Base-by-base conservation (phyloP, 2,329 filamentous ascomycete genomes). In the Sordariomycetes sp. region DNA sequence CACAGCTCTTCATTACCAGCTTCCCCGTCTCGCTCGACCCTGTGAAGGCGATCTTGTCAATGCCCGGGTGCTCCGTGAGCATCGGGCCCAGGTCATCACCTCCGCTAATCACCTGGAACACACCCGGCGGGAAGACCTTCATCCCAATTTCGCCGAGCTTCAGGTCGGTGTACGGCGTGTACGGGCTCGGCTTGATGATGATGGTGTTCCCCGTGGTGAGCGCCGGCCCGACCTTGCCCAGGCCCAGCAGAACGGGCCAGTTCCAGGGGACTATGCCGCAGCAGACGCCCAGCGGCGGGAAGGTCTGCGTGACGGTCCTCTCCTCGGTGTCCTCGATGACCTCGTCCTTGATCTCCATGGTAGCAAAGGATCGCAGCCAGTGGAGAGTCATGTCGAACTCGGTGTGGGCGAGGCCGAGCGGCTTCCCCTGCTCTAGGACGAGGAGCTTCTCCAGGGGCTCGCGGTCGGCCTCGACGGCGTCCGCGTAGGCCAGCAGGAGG, bases 11-110 rank as follows among this genome's bases (percentile, higher is more conserved):
- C 74, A 83, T 79, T 58, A 87, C 79, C 67, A 77, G 77, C 72
- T 85, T 85, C 11, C 83, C 83, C 0, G 80, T 85, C 0, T 74
- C 72, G 7, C 75, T 80, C 12, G 80, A 84, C 2, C 84, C 83
- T 0, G 84, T 87, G 69, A 87, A 87, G 62, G 74, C 77, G 65
- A 87, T 79, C 73, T 85, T 87, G 59, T 78, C 74, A 58, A 86
- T 77, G 22, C 74, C 79, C 0, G 81, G 80, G 64, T 87, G 83
- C n/a, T 66, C 68, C 0, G 81, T 84, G 56, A 87, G 67, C 74
- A 74, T 76, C 0, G 79, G 80, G 3, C 84, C 84, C 6, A 87
- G 76, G 50, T 74, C 72, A 62, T 86, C 82, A 56, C 81, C 81
- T 7, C 83, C 84, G 56, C 79, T 79, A 2, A 87, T 68, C 0